Evolutionary conservation across 441 rosid genomes (phyloP), one percentile per base, ranked within the genome.

Genomic region (Omphalea diandra): DNA sequence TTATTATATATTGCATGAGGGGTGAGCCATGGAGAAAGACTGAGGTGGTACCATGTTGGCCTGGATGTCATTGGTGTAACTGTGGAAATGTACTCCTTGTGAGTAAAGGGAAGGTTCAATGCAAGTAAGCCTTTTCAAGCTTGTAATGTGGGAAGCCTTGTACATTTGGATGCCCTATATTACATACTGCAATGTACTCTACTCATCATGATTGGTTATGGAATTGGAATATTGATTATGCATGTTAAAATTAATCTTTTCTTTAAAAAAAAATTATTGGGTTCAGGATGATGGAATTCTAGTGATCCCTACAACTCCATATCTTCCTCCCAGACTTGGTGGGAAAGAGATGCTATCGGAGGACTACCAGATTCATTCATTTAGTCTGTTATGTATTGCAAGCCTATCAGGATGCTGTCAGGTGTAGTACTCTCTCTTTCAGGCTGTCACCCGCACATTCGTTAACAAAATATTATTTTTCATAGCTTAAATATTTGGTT

Each of bases 401-500:
- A 93, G 97, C 76, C 70, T 95, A 54, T 95, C 98, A 2, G 99
- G 98, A 63, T 95, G 97, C 81, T 95, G 99, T 79, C 98, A 95
- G 98, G 99, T 94, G 67, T 56, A 52, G 26, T 27, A 58, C 74
- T 73, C 63, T 52, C 75, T 78, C 38, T 41, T 40, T 63, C 77
- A 64, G 14, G n/a, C 50, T 57, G 41, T 35, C 44, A 17, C 32
- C 14, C 18, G 12, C 56, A 22, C 50, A 24, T n/a, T n/a, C n/a
- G 11, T 4, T 17, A 32, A 36, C 9, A 38, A 18, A 17, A 22
- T 17, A 55, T 17, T 8, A 41, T 27, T 53, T 44, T 3, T 15
- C 26, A 32, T 41, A 18, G 17, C 59, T 64, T 7, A 29, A 58
- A 73, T 62, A 18, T 46, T 29, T 32, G 35, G 12, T n/a, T 36